Evolutionary conservation across 352 stramenopile genomes (phyloP), one percentile per base, ranked within the genome.

Genomic region (Pythium monospermum): DNA sequence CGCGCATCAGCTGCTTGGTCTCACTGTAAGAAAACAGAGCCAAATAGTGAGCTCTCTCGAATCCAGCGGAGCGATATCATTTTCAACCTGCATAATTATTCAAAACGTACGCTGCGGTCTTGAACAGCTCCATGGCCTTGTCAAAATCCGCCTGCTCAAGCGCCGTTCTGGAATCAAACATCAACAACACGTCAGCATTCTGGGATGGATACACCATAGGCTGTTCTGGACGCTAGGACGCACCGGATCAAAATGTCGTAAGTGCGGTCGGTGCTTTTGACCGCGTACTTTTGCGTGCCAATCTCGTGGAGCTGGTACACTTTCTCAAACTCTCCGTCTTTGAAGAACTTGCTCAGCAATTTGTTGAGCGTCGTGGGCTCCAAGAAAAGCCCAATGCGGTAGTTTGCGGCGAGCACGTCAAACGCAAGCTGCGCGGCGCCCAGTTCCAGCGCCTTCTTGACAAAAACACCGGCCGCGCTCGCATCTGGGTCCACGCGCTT

Each of bases 381-480:
- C 26, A 91, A 62, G 69, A 89, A 91, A 31, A 91, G 66, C 0
- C 77, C 78, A 35, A 91, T 89, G 63, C 80, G 80, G 67, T 91
- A 89, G 62, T 91, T 89, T 40, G 69, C 74, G 51, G 83, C 71
- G 38, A 91, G 69, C 59, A 89, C 80, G 42, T 91, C 78, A 50
- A 91, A 85, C 23, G 63, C 80, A 40, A 91, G 66, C 49, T 87
- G 69, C 18, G 77, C 68, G 11, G 70, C 75, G 60, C 84, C 73
- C 19, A 91, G 70, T 56, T 91, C 77, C 26, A 91, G 68, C 57
- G 80, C 80, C 64, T 91, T 91, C 66, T 91, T 91, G 15, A 91
- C 72, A 46, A 91, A 87, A 2, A 89, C 53, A 7, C 77, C 80
- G 4, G 73, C 77, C n/a, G 80, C 80, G 49, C 81, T 87, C 35